Evolutionary conservation across 169 alveolate species (phyloP), one percentile per base, ranked within the genome.

Genomic region (Ichthyophthirius multifiliis): DNA sequence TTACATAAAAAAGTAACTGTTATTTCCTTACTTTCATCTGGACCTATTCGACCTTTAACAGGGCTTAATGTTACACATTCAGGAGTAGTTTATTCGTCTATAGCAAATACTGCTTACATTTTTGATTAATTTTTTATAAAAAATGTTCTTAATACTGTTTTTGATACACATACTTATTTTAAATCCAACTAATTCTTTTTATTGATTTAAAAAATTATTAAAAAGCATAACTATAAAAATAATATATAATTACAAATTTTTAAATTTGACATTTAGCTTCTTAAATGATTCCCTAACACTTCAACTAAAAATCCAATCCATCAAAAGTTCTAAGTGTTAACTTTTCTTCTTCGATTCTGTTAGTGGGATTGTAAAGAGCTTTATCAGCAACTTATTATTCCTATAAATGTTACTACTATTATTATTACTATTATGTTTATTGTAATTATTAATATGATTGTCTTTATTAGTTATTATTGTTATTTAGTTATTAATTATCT

Each of bases 1-100:
- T 88, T 86, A 18, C 90, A 85, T 12, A 85, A 34, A 55, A 93
- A 89, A 31, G 87, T 83, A 7, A 91, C 94, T 45, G 84, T 79
- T 27, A 93, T 82, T 41, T 76, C 86, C 63, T 76, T 83, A 23
- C 80, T 47, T 34, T 86, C 83, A 77, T 93, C 97, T 23, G 95
- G 85, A 18, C 89, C 81, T 1, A 94, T 94, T 55, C 76, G 88
- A 18, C 93, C 95, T 74, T 75, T 86, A 43, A 82, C 83, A 27
- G 97, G 97, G 39, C 45, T 39, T 0, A 90, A 78, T 9, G 78
- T 39, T 1, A 87, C 80, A 23, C 89, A 87, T 44, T 86, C 93
- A 20, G 82, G 83, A 0, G 74, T 32, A 16, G 20, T 81, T 5
- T 39, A 65, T 18, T 65, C 80, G 32, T 84, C 65, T 5, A 90